Conservation (phyloP, 179 eudicot genomes). For the Silene noctiflora region DNA sequence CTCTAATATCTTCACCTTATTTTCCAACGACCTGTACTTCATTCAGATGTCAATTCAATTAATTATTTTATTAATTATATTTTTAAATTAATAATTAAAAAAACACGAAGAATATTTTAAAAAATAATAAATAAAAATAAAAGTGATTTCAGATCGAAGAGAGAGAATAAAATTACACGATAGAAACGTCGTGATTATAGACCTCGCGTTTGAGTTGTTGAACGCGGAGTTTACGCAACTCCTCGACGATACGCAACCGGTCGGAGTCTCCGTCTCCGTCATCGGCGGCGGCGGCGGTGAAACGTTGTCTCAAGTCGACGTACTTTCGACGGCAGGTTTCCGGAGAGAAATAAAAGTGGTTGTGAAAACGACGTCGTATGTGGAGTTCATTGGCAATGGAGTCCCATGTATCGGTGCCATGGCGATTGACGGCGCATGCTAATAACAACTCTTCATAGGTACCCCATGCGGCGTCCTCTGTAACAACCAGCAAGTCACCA, state of each 20-base stretch:
- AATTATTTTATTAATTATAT: background rate
- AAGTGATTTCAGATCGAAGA: background rate
- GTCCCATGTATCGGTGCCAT: constrained; percentile 44
- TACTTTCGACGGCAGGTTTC: constrained; percentile 33
- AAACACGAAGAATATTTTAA: no score
- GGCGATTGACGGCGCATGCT: constrained; percentile 49
- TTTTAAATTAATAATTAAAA: background rate
- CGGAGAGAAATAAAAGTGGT: constrained; percentile 22
- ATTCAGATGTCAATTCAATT: constrained; percentile 26
- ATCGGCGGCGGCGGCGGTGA: background rate
- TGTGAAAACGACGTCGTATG: constrained; percentile 16
- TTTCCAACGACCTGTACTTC: constrained; percentile 40
- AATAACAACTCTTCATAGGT: constrained; percentile 47
- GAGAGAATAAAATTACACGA: constrained; percentile 36
- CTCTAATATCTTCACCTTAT: constrained; percentile 46
- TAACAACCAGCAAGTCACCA: background rate
- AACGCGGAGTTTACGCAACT: constrained; percentile 43
- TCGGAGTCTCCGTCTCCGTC: constrained; percentile 16
- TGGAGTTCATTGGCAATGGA: constrained; percentile 42
- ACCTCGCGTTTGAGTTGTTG: constrained; percentile 44
- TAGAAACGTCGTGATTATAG: constrained; percentile 45
- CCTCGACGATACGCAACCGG: constrained; percentile 31
- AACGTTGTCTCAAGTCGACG: constrained; percentile 39
- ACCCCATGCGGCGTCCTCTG: constrained; percentile 32
- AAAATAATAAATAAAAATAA: background rate